Base-by-base conservation (phyloP, 805 yeast genomes). In the Candida tammaniensis region DNA sequence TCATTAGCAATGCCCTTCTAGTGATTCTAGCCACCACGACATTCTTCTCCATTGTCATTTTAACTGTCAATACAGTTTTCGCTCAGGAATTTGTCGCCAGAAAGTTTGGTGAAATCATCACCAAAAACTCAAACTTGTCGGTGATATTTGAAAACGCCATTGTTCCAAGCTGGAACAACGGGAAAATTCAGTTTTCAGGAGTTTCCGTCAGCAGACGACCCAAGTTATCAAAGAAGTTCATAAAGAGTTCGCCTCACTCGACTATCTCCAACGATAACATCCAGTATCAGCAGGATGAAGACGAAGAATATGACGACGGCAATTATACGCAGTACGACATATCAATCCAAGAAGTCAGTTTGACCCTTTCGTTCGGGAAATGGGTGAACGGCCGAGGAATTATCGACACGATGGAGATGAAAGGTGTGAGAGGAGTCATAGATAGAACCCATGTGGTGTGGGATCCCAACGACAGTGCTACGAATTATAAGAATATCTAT, bases 311-410 rank as follows among this genome's bases (percentile, higher is more conserved):
- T 36, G 96, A 84, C 48, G 95, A 88, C 54, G 98, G 97, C 1
- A 93, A 93, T 59, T 93, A 89, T 59, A 91, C 98, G 0, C 98
- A 93, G 55, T 93, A 82, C 55, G 98, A 93, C 57, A 57, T 93
- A 24, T 86, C 95, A 0, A 83, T 93, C 11, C 96, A 91, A 39
- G 84, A 83, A 46, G 81, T 89, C 9, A 80, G 82, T 34, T 75
- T 93, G 0, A 80, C 95, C 1, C 61, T 93, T 12, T 84, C 94
- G 9, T 77, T 93, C 46, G 68, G 76, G 33, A 86, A 87, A 50
- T 93, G 97, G 94, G 64, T 93, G 33, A 82, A 85, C 47, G 98
- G 98, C 0, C 73, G 73, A 34, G 98, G 99, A 0, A 82, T 93
- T 12, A 61, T 93, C 13, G 82, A 86, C 41, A 88, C 66, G 7